Evolutionary conservation across 306 rosid species (phyloP).

Genomic region (Lagenaria siceraria): DNA sequence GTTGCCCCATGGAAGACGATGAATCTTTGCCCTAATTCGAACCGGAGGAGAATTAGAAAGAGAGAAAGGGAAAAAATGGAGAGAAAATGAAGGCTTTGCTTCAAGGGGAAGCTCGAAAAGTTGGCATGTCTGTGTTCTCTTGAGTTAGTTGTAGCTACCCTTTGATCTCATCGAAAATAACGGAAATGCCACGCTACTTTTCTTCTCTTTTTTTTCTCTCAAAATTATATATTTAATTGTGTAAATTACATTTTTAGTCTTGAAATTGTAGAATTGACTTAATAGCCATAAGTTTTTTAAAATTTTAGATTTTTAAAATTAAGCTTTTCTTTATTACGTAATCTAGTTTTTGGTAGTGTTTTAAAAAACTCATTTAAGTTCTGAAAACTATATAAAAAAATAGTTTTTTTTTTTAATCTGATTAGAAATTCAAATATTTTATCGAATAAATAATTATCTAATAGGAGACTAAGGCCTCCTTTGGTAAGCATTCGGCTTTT

Average conservation of each 20-base stretch:
- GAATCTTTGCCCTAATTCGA: conserved; percentile 10
- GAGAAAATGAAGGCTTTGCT: conserved; percentile 20
- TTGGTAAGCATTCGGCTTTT: no score
- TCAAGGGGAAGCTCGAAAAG: conserved; percentile 48
- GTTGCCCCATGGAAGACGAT: conserved; percentile 61
- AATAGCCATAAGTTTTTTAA: no score
- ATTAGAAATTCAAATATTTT: no score
- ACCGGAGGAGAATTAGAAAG: not conserved
- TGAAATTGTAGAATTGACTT: no score
- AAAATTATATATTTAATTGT: not conserved
- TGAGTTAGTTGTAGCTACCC: conserved; percentile 12
- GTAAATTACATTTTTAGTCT: not conserved
- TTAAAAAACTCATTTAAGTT: no score
- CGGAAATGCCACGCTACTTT: conserved; percentile 29
- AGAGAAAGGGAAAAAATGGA: not conserved
- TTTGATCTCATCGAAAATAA: conserved; percentile 5
- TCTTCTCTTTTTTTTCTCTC: not conserved
- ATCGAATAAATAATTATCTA: no score
- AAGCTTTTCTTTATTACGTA: no score
- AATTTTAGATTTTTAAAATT: no score
- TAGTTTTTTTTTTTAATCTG: no score
- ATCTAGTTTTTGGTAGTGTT: no score
- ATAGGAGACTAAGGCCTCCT: no score
- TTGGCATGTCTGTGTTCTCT: conserved; percentile 6
- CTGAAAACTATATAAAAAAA: no score